Base-by-base conservation (phyloP, 2,329 filamentous ascomycete species). In the Penicillium expansum region DNA sequence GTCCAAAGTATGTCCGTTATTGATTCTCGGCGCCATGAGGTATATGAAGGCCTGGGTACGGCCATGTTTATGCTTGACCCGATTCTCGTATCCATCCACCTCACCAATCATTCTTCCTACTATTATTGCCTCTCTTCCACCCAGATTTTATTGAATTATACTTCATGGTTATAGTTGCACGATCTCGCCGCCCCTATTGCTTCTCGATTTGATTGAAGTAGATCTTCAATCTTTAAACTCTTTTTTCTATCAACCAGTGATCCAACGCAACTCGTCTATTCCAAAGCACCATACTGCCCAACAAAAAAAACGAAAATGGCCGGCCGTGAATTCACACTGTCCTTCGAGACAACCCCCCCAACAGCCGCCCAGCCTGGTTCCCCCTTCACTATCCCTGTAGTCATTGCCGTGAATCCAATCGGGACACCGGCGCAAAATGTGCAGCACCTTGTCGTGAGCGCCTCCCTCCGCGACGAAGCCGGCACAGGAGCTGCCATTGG, bases 341-440 rank as follows among this genome's bases (percentile, higher is more conserved):
- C 63, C 18, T 72, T 72, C 43, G 69, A 72, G 55, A 63, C 67
- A 20, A 53, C 58, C 16, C 71, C 71, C 32, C 69, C 69, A 16
- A 18, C 63, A 9, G 59, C 69, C 11, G 65, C 60, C 13, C 64
- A 61, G 7, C 69, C 70, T 8, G 64, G 64, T 5, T 48, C 56
- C 11, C 58, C 68, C 8, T 71, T 72, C 49, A 70, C 69, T 6
- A 58, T 72, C 5, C 71, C 71, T 22, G 68, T 73, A 32, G 43
- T 72, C 24, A 61, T 72, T 33, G 65, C 64, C 7, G 68, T 72
- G 4, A 62, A 65, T 4, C 64, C 69, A n/a, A 62, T 72, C 9
- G 67, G 69, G 5, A 57, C 56, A 33, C 62, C 67, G 5, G 61
- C 58, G 7, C 56, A 55, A 24, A 59, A 63, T 9, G 56, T 63